Conservation (phyloP, 208 protist genomes). For the Crithidia fasciculata region DNA sequence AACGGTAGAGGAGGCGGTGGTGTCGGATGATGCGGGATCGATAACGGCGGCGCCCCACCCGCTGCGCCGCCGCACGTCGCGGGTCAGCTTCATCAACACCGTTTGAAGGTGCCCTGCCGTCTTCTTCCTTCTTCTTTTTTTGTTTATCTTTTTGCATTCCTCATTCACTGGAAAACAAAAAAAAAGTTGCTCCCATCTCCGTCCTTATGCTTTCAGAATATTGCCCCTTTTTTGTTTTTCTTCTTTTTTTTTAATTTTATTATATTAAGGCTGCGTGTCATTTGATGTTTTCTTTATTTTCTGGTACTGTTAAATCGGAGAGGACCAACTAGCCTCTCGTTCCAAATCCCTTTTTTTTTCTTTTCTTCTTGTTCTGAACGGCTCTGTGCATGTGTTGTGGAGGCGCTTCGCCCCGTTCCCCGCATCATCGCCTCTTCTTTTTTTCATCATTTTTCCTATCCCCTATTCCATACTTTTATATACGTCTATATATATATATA, state of each 20-base stretch:
- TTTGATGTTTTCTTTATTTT: no score
- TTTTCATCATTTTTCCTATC: background rate
- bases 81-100: background rate
- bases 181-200: no score
- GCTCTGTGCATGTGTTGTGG: no score
- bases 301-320: no score
- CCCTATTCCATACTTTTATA: no score
- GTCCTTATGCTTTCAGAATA: no score
- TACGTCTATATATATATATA: no score
- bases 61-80: background rate
- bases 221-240: no score
- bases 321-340: no score
- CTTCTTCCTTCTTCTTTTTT: background rate
- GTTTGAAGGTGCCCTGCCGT: background rate
- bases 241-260: no score
- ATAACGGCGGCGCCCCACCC: background rate
- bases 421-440: background rate
- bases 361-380: background rate
- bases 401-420: background rate
- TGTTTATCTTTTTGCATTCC: background rate
- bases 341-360: background rate
- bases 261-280: no score
- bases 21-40: background rate
- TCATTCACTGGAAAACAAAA: no score
- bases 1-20: background rate